These are phyloP conservation scores for Diplosphaera chodatii DNA, from an alignment of 139 green algal genomes.

Conservation along the genomic window DNA sequence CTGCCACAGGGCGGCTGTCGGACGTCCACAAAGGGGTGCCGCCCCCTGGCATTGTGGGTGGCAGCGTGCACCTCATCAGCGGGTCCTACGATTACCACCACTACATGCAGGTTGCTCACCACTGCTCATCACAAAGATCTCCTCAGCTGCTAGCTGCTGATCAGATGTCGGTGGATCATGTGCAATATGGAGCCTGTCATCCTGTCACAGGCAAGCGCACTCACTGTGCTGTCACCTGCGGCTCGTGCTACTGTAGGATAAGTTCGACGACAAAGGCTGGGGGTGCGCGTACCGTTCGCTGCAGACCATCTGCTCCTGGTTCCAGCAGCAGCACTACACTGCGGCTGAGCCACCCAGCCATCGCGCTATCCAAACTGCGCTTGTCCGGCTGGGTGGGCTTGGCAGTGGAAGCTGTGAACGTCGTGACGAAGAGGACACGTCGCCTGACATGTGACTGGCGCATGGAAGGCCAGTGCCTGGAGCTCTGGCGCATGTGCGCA, in stretches of 20 bases:
- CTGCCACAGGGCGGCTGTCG: slow-evolving; percentile 29
- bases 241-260: slow-evolving; percentile 56
- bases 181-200: no score
- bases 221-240: no score
- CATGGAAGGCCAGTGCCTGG: no score
- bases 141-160: no score
- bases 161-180: no score
- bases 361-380: slow-evolving; percentile 72
- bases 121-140: no score
- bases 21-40: slow-evolving; percentile 69
- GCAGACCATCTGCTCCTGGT: slow-evolving; percentile 93
- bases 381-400: slow-evolving; percentile 67
- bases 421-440: no score
- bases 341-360: slow-evolving; percentile 59
- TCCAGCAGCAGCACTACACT: slow-evolving; percentile 76
- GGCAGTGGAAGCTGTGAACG: no score
- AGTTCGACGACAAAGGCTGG: slow-evolving; percentile 87
- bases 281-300: slow-evolving; percentile 94
- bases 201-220: no score
- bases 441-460: no score
- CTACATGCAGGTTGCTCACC: slow-evolving; percentile 95
- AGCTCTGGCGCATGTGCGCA: no score
- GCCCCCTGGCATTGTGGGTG: slow-evolving; percentile 30
- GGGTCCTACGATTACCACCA: slow-evolving; percentile 94
- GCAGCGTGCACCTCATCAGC: slow-evolving; percentile 53